Base-by-base conservation (phyloP, 768 basidiomycete genomes). In the Tephrocybe sp. region DNA sequence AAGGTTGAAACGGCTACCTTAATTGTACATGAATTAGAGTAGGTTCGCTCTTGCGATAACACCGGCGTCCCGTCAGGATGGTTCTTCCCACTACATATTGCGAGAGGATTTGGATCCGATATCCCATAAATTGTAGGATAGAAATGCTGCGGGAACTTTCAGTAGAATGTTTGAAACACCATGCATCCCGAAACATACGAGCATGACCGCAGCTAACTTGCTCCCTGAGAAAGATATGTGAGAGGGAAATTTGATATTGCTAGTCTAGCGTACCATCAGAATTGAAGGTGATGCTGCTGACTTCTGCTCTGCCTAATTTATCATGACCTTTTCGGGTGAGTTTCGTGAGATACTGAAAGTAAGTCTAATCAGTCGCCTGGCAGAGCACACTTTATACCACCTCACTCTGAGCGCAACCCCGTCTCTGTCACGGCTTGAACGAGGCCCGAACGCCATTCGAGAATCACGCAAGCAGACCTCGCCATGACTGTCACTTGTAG, bases 11-110 rank as follows among this genome's bases (percentile, higher is more conserved):
- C 60, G n/a, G n/a, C n/a, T 48, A 84, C 89, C 75, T 92, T 92
- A 74, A 87, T 89, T 1, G 89, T 90, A 53, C 85, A 88, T 0
- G 78, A 77, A 62, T 92, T 91, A 0, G 72, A 73, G 64, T 89
- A 92, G 3, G 79, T 74, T 45, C 79, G 69, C 57, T 80, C 68
- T 32, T 71, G 72, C 6, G 67, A 26, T 33, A 75, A 67, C 26
- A 78, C 63, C 5, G 75, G 75, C 5, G 69, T 72, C 33, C 86
- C 85, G 46, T 81, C 74, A 6, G 85, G 82, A 2, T 73, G 68
- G 45, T 79, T 76, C 36, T 66, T 65, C 6, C 80, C 86, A 48
- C 75, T 87, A 62, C 86, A 84, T 2, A 82, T 72, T 0, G 89
- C 89, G 39, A 91, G 57, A 3, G 89, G 90, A 54, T 81, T 69